Base-by-base conservation (phyloP, 768 basidiomycete species). In the Brasilioporus rufonigricans region DNA sequence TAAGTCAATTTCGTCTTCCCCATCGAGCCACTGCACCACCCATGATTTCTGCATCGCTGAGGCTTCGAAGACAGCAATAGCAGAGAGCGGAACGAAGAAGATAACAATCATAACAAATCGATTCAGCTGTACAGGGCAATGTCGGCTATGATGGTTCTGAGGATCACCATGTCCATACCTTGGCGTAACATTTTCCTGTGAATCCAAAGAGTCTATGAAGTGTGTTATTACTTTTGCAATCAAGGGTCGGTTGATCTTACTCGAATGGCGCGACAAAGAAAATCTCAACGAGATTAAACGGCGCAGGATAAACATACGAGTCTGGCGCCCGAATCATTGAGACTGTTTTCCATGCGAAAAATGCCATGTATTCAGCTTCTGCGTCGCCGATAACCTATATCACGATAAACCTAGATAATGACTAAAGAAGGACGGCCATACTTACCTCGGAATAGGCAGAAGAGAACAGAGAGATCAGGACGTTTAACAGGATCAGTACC, bases 381-480 rank as follows among this genome's bases (percentile, higher is more conserved):
- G 93, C 93, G 61, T 94, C 87, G 32, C 81, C 83, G 1, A 92
- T 78, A 9, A 93, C 82, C 90, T 92, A 55, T 39, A 19, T n/a
- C 24, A 50, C 36, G 26, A 49, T 59, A 12, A 27, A 33, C 7
- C 48, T 26, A 49, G 56, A 40, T 27, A 44, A 52, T 18, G 31
- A 49, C 21, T 13, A 3, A 12, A 12, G 9, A 21, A 19, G 16
- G 16, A n/a, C 36, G 13, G 26, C 3, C 41, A 24, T n/a, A 73
- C 80, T 68, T 52, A 91, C 92, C 62, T 94, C 93, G 12, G 86
- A 83, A 64, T 96, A 96, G 1, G 93, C 93, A 47, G 93, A 91
- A 18, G 93, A 86, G 69, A 97, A 97, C 62, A 98, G 74, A n/a
- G 94, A 97, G 62, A 98, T 93, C 65, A 98, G 79, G 65, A 98